phyloP scores from a whole-genome alignment of 805 yeast species.

The Pachysolen tannophilus region DNA sequence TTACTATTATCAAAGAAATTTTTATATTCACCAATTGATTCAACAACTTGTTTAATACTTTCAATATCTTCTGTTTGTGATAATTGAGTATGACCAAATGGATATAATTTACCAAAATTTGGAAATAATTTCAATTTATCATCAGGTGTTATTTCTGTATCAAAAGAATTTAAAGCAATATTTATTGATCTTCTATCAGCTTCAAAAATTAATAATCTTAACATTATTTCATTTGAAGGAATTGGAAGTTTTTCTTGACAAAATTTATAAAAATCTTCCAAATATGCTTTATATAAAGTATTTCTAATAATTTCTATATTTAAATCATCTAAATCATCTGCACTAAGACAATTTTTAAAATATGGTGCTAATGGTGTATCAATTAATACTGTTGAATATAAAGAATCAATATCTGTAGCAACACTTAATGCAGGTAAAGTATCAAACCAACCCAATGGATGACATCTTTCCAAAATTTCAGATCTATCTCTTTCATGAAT shows the following conservation, averaged over 20 bases:
- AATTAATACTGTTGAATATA: constrained; percentile 84
- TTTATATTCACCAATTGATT: constrained; percentile 58
- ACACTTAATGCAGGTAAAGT: constrained; percentile 91
- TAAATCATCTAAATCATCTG: constrained; percentile 86
- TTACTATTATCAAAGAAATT: constrained; percentile 42
- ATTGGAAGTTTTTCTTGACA: constrained; percentile 49
- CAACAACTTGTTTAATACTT: constrained; percentile 59
- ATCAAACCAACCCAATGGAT: constrained; percentile 98
- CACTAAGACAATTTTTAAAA: constrained; percentile 81
- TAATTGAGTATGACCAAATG: constrained; percentile 57
- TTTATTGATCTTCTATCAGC: constrained; percentile 94
- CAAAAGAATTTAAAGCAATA: constrained; percentile 83
- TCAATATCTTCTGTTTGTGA: constrained; percentile 81
- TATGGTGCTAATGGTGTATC: constrained; percentile 98
- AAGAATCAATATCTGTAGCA: constrained; percentile 90
- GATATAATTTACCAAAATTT: constrained; percentile 71
- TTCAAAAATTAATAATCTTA: constrained; percentile 71
- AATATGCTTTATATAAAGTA: constrained; percentile 83
- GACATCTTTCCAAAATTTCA: constrained; percentile 85
- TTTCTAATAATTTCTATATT: constrained; percentile 94
- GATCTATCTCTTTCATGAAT: constrained; percentile 87
- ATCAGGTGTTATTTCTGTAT: constrained; percentile 67
- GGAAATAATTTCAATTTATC: constrained; percentile 75
- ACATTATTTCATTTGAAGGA: constrained; percentile 83
- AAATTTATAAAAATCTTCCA: constrained; percentile 77